Conservation (phyloP, 805 yeast genomes). For the Blastobotrys chiropterorum region DNA sequence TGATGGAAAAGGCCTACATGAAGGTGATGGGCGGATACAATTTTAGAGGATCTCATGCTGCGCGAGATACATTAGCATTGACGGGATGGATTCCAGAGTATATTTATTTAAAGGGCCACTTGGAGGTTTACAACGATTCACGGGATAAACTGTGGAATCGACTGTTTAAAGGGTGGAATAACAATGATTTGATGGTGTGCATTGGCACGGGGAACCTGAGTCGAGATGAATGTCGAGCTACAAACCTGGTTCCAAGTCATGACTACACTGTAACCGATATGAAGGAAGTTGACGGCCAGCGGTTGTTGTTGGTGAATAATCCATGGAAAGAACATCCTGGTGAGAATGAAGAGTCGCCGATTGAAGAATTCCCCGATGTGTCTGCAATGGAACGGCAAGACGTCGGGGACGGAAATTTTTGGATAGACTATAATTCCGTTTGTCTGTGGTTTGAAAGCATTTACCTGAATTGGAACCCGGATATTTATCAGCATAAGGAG, state of each 20-base stretch:
- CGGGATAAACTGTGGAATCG: constrained; percentile 31
- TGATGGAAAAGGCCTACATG: constrained; percentile 73
- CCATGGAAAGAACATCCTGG: constrained; percentile 36
- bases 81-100: constrained; percentile 74
- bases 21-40: constrained; percentile 54
- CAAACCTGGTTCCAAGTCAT: constrained; percentile 50
- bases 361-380: not conserved
- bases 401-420: constrained; percentile 17
- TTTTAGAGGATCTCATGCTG: constrained; percentile 72
- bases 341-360: constrained; percentile 1
- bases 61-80: constrained; percentile 57
- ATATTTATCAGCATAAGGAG: constrained; percentile 22
- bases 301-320: constrained; percentile 35
- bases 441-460: constrained; percentile 41
- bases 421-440: constrained; percentile 30
- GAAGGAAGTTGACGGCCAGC: constrained; percentile 18
- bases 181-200: constrained; percentile 45
- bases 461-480: constrained; percentile 64
- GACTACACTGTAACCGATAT: constrained; percentile 61
- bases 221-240: constrained; percentile 28
- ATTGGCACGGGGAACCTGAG: constrained; percentile 56
- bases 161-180: constrained; percentile 29
- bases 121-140: constrained; percentile 14
- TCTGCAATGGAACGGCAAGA: constrained; percentile 1
- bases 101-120: constrained; percentile 23